Evolutionary conservation across 805 yeast species (phyloP).

Genomic region (Wickerhamomyces ciferrii): DNA sequence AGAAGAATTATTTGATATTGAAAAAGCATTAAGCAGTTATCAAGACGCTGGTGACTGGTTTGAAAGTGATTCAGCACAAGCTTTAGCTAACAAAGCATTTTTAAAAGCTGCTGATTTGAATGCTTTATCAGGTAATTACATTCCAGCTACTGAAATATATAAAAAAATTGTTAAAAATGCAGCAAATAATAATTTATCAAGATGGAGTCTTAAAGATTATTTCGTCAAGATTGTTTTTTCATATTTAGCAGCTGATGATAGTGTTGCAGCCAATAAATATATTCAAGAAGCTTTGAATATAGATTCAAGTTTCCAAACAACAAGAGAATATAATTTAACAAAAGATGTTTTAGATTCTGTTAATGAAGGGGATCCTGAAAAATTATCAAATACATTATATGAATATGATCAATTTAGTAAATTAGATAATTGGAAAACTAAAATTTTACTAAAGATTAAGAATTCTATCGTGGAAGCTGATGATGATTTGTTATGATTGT

Average conservation of each 20-base stretch:
- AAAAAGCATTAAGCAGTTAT: slow-evolving; percentile 69
- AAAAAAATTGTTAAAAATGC: slow-evolving; percentile 76
- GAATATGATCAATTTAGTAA: slow-evolving; percentile 85
- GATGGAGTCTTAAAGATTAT: slow-evolving; percentile 92
- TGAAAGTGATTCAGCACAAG: slow-evolving; percentile 87
- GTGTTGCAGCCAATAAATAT: slow-evolving; percentile 78
- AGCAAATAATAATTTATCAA: slow-evolving; percentile 66
- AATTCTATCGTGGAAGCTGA: slow-evolving; percentile 65
- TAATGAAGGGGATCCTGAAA: slow-evolving; percentile 74
- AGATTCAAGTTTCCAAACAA: slow-evolving; percentile 71
- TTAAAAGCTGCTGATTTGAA: slow-evolving; percentile 86
- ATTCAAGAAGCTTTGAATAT: slow-evolving; percentile 57
- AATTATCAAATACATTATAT: slow-evolving; percentile 65
- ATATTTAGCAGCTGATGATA: slow-evolving; percentile 77
- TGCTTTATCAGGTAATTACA: slow-evolving; percentile 70
- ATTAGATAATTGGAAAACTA: slow-evolving; percentile 88
- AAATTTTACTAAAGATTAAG: slow-evolving; percentile 77
- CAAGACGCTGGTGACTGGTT: slow-evolving; percentile 97
- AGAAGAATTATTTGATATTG: slow-evolving; percentile 58
- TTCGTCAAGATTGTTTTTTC: slow-evolving; percentile 81
- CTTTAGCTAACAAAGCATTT: slow-evolving; percentile 82
- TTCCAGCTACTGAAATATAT: slow-evolving; percentile 70
- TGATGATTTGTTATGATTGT: slow-evolving; percentile 43
- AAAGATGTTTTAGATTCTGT: slow-evolving; percentile 68
- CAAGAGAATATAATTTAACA: slow-evolving; percentile 71